These are phyloP conservation scores for Fusarium gaditjirri DNA, from an alignment of 2,329 filamentous ascomycete species.

Conservation along the genomic window DNA sequence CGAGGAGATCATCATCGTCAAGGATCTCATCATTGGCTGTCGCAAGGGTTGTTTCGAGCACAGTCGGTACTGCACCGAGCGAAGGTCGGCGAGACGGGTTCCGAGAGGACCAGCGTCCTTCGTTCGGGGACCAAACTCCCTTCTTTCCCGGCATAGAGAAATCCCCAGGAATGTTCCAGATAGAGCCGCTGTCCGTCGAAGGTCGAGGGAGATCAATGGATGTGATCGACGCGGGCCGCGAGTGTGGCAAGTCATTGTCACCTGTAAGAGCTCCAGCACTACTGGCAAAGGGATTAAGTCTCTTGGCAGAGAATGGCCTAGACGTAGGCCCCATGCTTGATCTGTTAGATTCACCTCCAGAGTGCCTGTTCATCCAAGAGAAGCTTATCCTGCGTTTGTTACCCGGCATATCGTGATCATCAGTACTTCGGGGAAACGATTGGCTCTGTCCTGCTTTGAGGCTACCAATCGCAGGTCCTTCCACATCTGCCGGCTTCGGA, in stretches of 20 bases:
- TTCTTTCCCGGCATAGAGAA: slow-evolving; percentile 61
- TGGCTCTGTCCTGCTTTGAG: slow-evolving; percentile 79
- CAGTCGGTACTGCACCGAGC: slow-evolving; percentile 78
- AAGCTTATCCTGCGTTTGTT: slow-evolving; percentile 69
- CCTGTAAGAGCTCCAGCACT: slow-evolving; percentile 61
- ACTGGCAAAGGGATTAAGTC: slow-evolving; percentile 61
- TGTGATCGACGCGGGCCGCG: slow-evolving; percentile 75
- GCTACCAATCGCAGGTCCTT: slow-evolving; percentile 72
- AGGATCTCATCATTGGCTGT: slow-evolving; percentile 74
- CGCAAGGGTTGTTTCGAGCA: slow-evolving; percentile 68
- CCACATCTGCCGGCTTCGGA: slow-evolving; percentile 63
- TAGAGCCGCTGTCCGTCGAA: slow-evolving; percentile 80
- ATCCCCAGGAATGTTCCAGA: slow-evolving; percentile 71
- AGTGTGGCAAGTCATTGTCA: slow-evolving; percentile 67
- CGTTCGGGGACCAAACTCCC: slow-evolving; percentile 73
- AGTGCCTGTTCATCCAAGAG: slow-evolving; percentile 69
- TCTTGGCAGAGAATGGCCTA: slow-evolving; percentile 54
- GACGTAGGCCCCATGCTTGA: slow-evolving; percentile 47
- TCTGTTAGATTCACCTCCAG: slow-evolving; percentile 54
- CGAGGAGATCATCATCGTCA: slow-evolving; percentile 64
- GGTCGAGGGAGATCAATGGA: slow-evolving; percentile 79
- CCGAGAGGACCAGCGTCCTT: slow-evolving; percentile 64
- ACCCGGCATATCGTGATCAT: slow-evolving; percentile 63
- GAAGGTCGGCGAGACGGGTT: slow-evolving; percentile 85
- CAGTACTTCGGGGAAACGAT: slow-evolving; percentile 75